phyloP scores from a whole-genome alignment of 148 eudicot genomes.

The Chenopodium quinoa region DNA sequence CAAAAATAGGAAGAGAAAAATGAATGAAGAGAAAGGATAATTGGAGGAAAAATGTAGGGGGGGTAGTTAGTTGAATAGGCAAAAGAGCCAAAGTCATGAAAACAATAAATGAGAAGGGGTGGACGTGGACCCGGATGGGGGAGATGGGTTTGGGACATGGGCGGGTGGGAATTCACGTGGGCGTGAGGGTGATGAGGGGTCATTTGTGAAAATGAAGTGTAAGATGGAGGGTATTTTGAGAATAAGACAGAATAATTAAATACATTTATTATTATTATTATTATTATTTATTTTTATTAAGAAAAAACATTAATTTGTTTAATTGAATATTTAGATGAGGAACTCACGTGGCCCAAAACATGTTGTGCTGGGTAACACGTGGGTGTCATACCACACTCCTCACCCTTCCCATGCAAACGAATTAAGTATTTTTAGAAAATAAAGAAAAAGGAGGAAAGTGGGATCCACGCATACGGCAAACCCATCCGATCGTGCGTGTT shows the following conservation, averaged over 20 bases:
- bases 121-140: background rate
- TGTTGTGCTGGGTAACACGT: constrained; percentile 34
- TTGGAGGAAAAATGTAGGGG: no score
- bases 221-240: background rate
- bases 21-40: no score
- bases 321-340: background rate
- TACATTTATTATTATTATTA: no score
- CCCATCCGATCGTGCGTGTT: constrained; percentile 28
- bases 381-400: constrained; percentile 20
- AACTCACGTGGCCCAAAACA: constrained; percentile 27
- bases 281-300: background rate
- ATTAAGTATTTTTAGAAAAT: background rate
- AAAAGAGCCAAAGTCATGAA: background rate
- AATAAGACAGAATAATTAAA: background rate
- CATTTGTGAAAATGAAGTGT: constrained; percentile 9
- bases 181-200: background rate
- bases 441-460: background rate
- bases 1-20: no score
- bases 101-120: background rate
- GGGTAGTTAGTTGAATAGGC: no score
- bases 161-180: constrained; percentile 30
- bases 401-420: constrained; percentile 18
- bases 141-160: constrained; percentile 1
- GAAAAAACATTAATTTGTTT: background rate
- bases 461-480: constrained; percentile 18